phyloP scores from a whole-genome alignment of 1,139 yeast genomes.

The Zygotorulaspora mrakii region DNA sequence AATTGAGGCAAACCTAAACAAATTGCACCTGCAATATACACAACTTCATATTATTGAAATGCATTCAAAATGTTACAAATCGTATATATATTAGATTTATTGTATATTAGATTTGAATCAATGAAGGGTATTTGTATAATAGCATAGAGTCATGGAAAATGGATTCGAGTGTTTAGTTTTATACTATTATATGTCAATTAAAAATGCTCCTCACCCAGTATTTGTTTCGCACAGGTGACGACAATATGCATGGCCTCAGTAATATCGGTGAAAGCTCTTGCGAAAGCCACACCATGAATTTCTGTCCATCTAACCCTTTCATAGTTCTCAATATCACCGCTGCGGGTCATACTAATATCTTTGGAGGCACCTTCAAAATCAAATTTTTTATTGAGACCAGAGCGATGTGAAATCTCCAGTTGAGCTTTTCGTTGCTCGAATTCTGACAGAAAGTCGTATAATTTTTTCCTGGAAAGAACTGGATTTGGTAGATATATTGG shows the following conservation, averaged over 20 bases:
- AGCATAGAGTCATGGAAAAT: background rate
- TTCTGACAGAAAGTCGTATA: slow-evolving; percentile 42
- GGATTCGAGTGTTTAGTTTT: too few relatives aligned
- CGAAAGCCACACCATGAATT: slow-evolving; percentile 48
- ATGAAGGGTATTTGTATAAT: background rate
- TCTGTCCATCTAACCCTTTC: slow-evolving; percentile 44
- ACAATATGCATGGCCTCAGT: slow-evolving; percentile 43
- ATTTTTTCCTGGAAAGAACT: slow-evolving; percentile 41
- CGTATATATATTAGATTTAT: slow-evolving; percentile 1
- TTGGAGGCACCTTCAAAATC: slow-evolving; percentile 2
- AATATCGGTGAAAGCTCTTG: slow-evolving; percentile 46
- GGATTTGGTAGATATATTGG: slow-evolving; percentile 47
- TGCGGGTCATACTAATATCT: slow-evolving; percentile 5
- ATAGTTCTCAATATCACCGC: slow-evolving; percentile 20
- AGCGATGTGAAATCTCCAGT: slow-evolving; percentile 3
- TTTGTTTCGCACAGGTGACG: slow-evolving; percentile 40
- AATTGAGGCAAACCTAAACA: background rate
- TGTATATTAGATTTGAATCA: background rate
- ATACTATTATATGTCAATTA: background rate
- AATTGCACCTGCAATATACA: too few relatives aligned
- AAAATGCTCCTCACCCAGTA: slow-evolving; percentile 43
- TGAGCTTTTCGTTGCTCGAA: slow-evolving; percentile 27
- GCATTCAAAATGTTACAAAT: background rate
- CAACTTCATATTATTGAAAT: too few relatives aligned
- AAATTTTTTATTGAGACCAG: slow-evolving; percentile 2